Evolutionary conservation across 768 basidiomycete species (phyloP).

Genomic region (Neoboletus brunneissimus): DNA sequence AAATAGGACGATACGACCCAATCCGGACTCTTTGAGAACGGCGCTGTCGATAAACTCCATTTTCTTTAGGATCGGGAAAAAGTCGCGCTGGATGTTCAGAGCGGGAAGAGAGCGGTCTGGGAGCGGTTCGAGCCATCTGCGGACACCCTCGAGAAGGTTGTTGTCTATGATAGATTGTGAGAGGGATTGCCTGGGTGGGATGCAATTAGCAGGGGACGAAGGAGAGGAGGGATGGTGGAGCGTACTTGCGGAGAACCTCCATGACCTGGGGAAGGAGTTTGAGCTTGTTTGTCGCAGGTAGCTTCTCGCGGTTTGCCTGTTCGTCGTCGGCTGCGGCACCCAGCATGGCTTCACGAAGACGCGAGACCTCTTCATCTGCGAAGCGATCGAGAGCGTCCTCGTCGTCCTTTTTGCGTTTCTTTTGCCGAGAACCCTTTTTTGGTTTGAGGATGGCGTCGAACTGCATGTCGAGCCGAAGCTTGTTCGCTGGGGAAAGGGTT

Average conservation of each 20-base stretch:
- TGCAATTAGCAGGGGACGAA: neutral
- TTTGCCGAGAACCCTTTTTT: conserved; percentile 63
- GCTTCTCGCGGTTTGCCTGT: conserved; percentile 71
- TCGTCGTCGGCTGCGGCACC: conserved; percentile 82
- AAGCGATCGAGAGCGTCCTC: conserved; percentile 82
- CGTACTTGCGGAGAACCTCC: conserved; percentile 90
- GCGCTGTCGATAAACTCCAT: conserved; percentile 91
- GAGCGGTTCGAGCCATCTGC: conserved; percentile 91
- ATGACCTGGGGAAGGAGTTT: conserved; percentile 85
- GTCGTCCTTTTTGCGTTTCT: conserved; percentile 72
- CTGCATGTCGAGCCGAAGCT: conserved; percentile 74
- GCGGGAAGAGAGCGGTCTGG: conserved; percentile 91
- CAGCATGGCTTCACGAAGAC: conserved; percentile 88
- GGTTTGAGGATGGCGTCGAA: conserved; percentile 86
- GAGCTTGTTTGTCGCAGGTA: conserved; percentile 84
- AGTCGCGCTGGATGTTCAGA: conserved; percentile 90
- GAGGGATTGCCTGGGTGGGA: conserved; percentile 66
- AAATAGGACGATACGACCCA: conserved; percentile 89
- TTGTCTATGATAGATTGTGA: conserved; percentile 94
- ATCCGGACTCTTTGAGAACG: conserved; percentile 85
- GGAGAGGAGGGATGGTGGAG: neutral
- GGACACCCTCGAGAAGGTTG: conserved; percentile 87
- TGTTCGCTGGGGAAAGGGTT: conserved; percentile 52
- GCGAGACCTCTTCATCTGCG: conserved; percentile 87
- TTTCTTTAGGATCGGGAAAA: conserved; percentile 79